Base-by-base conservation (phyloP, 2,329 filamentous ascomycete species). In the Colletotrichum sp. region DNA sequence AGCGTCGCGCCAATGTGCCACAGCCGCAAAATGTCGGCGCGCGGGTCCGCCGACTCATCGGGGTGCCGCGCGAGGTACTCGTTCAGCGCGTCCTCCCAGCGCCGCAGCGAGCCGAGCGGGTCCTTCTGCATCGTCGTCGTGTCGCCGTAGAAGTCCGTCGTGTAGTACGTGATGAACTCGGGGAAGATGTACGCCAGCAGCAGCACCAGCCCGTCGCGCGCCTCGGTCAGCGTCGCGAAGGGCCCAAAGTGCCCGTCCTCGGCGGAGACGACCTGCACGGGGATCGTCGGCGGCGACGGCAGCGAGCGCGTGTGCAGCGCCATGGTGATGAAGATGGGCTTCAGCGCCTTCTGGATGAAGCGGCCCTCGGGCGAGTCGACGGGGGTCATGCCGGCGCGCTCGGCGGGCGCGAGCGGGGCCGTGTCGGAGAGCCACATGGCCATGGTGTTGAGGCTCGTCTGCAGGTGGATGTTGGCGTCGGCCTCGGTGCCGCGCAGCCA, bases 381-480 rank as follows among this genome's bases (percentile, higher is more conserved):
- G 29, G 64, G 29, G n/a, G 77, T 44, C 16, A 71, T n/a, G 29
- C 59, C 27, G n/a, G 74, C 32, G 16, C 52, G 22, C 68, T 63
- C 27, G 44, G 59, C 25, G 68, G 36, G 12, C 8, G 59, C 25
- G 68, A 39, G 15, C n/a, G 36, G 12, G 69, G 25, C 29, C 16
- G 64, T 30, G 19, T 76, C 63, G n/a, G 71, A 44, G 34, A 77
- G 73, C 49, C 78, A 75, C 30, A 76, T 71, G 22, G 69, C 72
- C 52, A 77, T n/a, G 15, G 69, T 22, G 30, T 62, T 32, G 39
- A 77, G 64, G 29, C 32, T 62, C n/a, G 25, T 25, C 11, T 52
- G 39, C 11, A 77, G 61, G 27, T 75, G 71, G 25, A 62, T 30
- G 36, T 65, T 63, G 36, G 75, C 75, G 27, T 30, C 61, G 29